Conservation (phyloP, 2,329 filamentous ascomycete genomes). For the Fusarium longipes region DNA sequence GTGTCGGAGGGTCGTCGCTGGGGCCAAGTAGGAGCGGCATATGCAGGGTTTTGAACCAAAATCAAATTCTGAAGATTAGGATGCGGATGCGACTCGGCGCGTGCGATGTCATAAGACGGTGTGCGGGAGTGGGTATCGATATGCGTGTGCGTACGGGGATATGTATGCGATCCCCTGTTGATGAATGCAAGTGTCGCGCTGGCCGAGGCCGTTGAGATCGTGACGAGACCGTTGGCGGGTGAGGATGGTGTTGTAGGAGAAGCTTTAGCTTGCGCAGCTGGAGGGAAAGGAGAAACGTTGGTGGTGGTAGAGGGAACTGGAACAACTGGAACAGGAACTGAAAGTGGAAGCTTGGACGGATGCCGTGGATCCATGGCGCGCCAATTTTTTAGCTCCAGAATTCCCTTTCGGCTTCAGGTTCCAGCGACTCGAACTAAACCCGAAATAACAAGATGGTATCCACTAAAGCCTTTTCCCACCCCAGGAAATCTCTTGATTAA, state of each 20-base stretch:
- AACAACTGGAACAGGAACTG: neutral
- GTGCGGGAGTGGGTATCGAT: conserved; percentile 2
- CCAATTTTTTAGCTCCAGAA: conserved; percentile 53
- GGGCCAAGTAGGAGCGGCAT: conserved; percentile 46
- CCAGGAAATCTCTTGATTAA: conserved; percentile 44
- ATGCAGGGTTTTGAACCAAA: conserved; percentile 45
- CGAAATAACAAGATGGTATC: conserved; percentile 3
- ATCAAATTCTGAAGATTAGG: conserved; percentile 39
- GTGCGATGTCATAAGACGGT: conserved; percentile 30
- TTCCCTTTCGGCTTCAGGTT: conserved; percentile 40
- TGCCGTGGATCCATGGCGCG: conserved; percentile 50
- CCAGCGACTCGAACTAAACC: conserved; percentile 6
- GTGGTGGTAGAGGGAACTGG: conserved; percentile 30
- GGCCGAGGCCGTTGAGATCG: conserved; percentile 19
- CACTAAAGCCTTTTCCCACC: conserved; percentile 42
- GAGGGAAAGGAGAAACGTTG: conserved; percentile 47
- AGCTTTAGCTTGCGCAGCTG: conserved; percentile 13
- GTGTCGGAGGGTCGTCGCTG: conserved; percentile 57
- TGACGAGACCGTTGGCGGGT: conserved; percentile 23
- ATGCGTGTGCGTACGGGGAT: neutral
- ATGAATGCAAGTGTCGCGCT: conserved; percentile 27
- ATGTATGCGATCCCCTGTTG: neutral
- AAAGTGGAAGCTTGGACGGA: conserved; percentile 48
- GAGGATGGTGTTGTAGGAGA: conserved; percentile 34
- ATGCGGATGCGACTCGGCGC: conserved; percentile 39